These are phyloP conservation scores for Blastobotrys ciferrii DNA, from an alignment of 1,139 yeast species.

Conservation along the genomic window DNA sequence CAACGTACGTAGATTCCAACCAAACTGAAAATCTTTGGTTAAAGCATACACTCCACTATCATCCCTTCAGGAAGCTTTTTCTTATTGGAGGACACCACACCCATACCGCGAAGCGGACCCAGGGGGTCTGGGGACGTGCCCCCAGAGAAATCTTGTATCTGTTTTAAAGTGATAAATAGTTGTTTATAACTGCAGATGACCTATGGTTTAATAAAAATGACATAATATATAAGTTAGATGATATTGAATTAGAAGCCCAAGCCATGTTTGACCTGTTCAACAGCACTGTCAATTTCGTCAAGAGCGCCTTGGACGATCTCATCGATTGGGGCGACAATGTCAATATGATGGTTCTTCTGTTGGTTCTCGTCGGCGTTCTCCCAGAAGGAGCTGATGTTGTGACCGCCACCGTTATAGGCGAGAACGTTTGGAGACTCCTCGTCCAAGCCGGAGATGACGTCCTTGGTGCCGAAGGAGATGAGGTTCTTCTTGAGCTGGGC, in stretches of 20 bases:
- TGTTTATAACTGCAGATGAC: not conserved
- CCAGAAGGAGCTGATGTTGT: conserved; percentile 76
- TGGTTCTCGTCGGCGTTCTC: conserved; percentile 17
- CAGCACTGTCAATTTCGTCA: conserved; percentile 24
- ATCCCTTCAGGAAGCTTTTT: too few species aligned
- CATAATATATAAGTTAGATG: not conserved
- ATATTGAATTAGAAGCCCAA: conserved; percentile 18
- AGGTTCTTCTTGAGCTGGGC: conserved; percentile 85
- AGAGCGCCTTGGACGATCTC: conserved; percentile 26
- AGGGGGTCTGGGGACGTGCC: too few species aligned
- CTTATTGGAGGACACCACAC: too few species aligned
- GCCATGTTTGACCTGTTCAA: conserved; percentile 28
- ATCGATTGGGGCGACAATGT: conserved; percentile 26
- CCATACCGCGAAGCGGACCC: too few species aligned
- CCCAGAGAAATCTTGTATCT: too few species aligned
- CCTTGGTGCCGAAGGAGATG: conserved; percentile 74
- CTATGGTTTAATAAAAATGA: not conserved
- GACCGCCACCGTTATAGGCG: conserved; percentile 93
- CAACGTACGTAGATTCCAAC: too few species aligned
- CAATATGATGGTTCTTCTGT: conserved; percentile 25
- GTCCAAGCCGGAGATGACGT: conserved; percentile 67
- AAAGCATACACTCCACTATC: too few species aligned
- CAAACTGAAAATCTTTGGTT: too few species aligned
- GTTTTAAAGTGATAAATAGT: not conserved
- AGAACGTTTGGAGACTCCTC: conserved; percentile 82